Base-by-base conservation (phyloP, 2,329 filamentous ascomycete species). In the Triangularia setosa region DNA sequence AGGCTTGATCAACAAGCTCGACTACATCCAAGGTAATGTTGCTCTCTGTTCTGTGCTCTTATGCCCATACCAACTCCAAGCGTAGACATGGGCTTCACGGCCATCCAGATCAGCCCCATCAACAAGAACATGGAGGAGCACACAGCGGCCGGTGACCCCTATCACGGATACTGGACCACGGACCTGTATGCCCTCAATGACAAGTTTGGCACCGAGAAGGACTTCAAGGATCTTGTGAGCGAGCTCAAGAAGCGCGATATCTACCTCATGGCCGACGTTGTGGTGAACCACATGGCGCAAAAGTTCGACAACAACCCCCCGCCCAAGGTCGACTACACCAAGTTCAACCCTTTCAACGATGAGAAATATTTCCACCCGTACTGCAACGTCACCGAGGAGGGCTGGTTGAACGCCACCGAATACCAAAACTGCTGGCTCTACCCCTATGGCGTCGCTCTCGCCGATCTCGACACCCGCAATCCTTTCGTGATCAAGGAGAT, bases 11-110 rank as follows among this genome's bases (percentile, higher is more conserved):
- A 79, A 83, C 65, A 80, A 84, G 66, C 79, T 89, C 48, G 86
- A 88, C 73, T 88, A 88, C 72, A 88, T 89, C 72, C 79, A 85
- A 70, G n/a, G n/a, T n/a, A n/a, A n/a, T n/a, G n/a, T n/a, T n/a
- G n/a, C n/a, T n/a, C n/a, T n/a, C n/a, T n/a, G n/a, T n/a, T n/a
- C n/a, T n/a, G n/a, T n/a, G n/a, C n/a, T n/a, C n/a, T n/a, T n/a
- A n/a, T n/a, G n/a, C n/a, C n/a, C n/a, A n/a, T n/a, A n/a, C n/a
- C n/a, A n/a, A n/a, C n/a, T n/a, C n/a, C n/a, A n/a, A n/a, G n/a
- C n/a, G n/a, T n/a, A n/a, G 71, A 68, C 58, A 84, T 87, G 81
- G 84, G 84, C 24, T 87, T 86, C 67, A 82, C 82, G 62, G 84
- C 84, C 48, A 76, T 86, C 58, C 83, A 83, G 82, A 85, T 87